phyloP scores from a whole-genome alignment of 148 eudicot genomes.

The Fallopia convolvulus region DNA sequence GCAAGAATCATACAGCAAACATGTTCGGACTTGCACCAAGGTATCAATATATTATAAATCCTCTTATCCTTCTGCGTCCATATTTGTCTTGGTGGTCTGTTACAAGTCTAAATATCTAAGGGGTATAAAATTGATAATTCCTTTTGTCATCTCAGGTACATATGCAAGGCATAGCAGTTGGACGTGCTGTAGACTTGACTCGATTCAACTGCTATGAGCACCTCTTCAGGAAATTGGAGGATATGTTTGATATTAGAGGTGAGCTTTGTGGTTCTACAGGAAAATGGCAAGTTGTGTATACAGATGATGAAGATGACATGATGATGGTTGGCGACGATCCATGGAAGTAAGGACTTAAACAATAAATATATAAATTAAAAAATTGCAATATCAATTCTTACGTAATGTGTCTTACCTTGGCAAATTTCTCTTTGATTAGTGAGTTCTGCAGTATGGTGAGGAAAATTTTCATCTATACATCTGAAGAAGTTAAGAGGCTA shows the following conservation, averaged over 20 bases:
- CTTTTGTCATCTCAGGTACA: slow-evolving; percentile 55
- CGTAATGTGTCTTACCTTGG: background rate
- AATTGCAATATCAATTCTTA: background rate
- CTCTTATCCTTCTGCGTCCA: background rate
- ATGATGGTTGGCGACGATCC: slow-evolving; percentile 99
- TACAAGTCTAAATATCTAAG: background rate
- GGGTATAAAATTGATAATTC: background rate
- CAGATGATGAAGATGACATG: slow-evolving; percentile 87
- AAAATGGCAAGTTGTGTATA: slow-evolving; percentile 89
- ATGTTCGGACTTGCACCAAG: slow-evolving; percentile 84
- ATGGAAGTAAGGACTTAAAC: slow-evolving; percentile 47
- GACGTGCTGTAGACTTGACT: slow-evolving; percentile 83
- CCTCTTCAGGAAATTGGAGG: slow-evolving; percentile 65
- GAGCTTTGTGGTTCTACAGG: slow-evolving; percentile 60
- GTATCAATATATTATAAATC: slow-evolving; percentile 21
- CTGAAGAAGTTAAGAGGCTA: slow-evolving; percentile 78
- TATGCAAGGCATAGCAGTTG: slow-evolving; percentile 95
- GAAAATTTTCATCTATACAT: slow-evolving; percentile 70
- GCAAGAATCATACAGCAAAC: slow-evolving; percentile 61
- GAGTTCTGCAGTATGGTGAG: slow-evolving; percentile 90
- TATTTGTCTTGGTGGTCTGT: background rate
- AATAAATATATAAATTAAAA: background rate
- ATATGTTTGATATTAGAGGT: slow-evolving; percentile 73
- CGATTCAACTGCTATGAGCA: slow-evolving; percentile 58
- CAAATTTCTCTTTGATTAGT: slow-evolving; percentile 27